These are phyloP conservation scores for Eucalyptus shirleyi DNA, from an alignment of 345 rosid genomes.

Conservation along the genomic window DNA sequence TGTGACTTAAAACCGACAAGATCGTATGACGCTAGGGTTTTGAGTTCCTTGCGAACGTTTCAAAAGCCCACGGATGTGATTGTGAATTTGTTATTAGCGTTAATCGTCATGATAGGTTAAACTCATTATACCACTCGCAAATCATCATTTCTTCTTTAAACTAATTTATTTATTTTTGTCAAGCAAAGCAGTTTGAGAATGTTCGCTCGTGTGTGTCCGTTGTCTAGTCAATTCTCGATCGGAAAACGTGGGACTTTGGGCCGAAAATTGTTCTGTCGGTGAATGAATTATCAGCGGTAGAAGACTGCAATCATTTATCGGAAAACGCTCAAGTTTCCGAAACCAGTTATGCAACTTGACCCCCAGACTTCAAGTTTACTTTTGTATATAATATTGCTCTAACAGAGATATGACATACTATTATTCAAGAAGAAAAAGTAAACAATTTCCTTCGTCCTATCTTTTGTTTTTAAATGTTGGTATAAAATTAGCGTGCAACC, in stretches of 20 bases:
- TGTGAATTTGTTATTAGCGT: background rate
- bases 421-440: background rate
- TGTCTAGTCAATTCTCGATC: background rate
- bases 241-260: too few species aligned
- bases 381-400: background rate
- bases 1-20: background rate
- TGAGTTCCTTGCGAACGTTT: background rate
- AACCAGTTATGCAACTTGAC: background rate
- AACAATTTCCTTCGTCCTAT: background rate
- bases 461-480: background rate
- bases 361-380: background rate
- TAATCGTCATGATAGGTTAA: background rate
- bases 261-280: background rate
- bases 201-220: background rate
- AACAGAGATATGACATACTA: background rate
- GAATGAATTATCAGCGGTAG: background rate
- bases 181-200: background rate
- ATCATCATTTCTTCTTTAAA: background rate
- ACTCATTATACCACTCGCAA: background rate
- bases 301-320: background rate
- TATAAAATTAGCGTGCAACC: background rate
- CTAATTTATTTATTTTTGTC: background rate
- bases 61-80: background rate
- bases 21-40: background rate
- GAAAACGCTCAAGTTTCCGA: background rate